phyloP scores from a whole-genome alignment of 495 filamentous ascomycete species.

The Penicillium waksmanii region DNA sequence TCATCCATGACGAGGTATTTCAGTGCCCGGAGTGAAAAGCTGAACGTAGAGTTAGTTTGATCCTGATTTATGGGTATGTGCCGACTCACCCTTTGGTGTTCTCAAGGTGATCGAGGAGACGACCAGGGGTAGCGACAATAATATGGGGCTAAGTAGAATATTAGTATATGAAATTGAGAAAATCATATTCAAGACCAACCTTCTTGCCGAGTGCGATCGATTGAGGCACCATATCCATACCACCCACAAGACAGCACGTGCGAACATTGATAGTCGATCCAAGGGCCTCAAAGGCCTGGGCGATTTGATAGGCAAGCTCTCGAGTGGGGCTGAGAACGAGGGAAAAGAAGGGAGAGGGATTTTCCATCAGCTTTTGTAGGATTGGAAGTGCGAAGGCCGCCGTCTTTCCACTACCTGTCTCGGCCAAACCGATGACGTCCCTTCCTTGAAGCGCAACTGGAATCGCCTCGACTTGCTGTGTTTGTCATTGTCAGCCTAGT shows the following conservation, averaged over 20 bases:
- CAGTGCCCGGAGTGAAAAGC: constrained; percentile 73
- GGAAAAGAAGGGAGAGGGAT: constrained; percentile 74
- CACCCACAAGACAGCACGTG: constrained; percentile 81
- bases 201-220: constrained; percentile 87
- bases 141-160: constrained; percentile 65
- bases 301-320: constrained; percentile 90
- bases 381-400: constrained; percentile 91
- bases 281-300: constrained; percentile 79
- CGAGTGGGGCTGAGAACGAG: constrained; percentile 89
- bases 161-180: constrained; percentile 25
- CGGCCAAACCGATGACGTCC: constrained; percentile 90
- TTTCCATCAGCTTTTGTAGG: constrained; percentile 82
- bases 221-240: constrained; percentile 94
- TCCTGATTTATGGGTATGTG: background rate
- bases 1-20: constrained; percentile 95
- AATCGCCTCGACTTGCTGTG: constrained; percentile 68
- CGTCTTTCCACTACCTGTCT: constrained; percentile 94
- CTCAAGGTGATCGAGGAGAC: constrained; percentile 90
- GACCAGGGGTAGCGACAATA: constrained; percentile 82
- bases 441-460: constrained; percentile 79
- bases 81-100: constrained; percentile 76
- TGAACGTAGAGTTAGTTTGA: background rate
- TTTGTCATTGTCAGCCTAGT: background rate
- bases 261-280: constrained; percentile 81
- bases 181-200: background rate